Conservation (phyloP, 2,329 filamentous ascomycete species). For the Cercospora zeina region DNA sequence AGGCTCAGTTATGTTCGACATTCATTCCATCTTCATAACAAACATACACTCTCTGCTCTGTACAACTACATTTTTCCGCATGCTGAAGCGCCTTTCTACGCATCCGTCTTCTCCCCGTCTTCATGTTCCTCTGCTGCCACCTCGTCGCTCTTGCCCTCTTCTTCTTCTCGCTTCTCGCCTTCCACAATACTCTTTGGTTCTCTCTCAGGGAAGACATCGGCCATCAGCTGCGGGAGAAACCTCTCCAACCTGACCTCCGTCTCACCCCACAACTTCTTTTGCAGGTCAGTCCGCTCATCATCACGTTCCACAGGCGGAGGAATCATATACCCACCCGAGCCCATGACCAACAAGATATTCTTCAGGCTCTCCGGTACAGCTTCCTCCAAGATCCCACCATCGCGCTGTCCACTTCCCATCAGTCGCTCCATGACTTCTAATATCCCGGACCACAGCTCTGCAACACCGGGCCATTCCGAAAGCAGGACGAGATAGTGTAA, state of each 20-base stretch:
- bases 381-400: constrained; percentile 71
- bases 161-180: neutral
- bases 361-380: constrained; percentile 94
- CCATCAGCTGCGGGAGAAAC: constrained; percentile 61
- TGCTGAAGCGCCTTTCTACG: constrained; percentile 6
- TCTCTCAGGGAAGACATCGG: constrained; percentile 56
- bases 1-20: neutral
- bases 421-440: constrained; percentile 95
- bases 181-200: neutral
- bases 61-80: constrained; percentile 1
- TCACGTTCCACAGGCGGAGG: constrained; percentile 50
- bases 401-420: constrained; percentile 85
- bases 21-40: neutral
- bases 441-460: constrained; percentile 89
- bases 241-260: constrained; percentile 61
- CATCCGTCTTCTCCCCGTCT: neutral
- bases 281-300: constrained; percentile 46
- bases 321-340: constrained; percentile 79
- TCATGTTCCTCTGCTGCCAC: neutral
- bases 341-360: constrained; percentile 94
- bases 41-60: neutral
- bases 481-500: constrained; percentile 86
- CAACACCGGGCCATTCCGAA: constrained; percentile 81
- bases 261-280: constrained; percentile 60
- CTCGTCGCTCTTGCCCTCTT: neutral